Evolutionary conservation across 129 eudicot genomes (phyloP).

Genomic region (carrot (Daucus carota)): DNA sequence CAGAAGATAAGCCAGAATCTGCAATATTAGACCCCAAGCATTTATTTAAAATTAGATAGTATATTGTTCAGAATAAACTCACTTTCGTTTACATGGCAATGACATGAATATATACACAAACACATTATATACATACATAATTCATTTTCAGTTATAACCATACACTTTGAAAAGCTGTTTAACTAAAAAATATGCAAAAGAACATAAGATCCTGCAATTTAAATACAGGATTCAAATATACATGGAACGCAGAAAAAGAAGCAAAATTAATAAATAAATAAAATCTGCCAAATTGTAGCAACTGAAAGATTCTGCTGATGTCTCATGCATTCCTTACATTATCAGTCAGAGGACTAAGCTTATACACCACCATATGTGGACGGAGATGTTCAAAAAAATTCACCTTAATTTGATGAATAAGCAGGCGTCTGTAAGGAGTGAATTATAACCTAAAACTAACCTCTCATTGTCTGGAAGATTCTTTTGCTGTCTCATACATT

Average conservation of each 20-base stretch:
- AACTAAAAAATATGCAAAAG: neutral
- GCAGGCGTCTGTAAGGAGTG: neutral
- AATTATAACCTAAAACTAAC: neutral
- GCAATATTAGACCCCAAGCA: slow-evolving; percentile 10
- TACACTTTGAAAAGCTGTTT: neutral
- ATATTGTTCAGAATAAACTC: neutral
- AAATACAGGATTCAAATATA: neutral
- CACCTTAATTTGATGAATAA: neutral
- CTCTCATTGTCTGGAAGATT: neutral
- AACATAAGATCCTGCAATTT: neutral
- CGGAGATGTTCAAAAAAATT: neutral
- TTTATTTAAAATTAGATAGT: neutral
- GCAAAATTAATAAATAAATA: neutral
- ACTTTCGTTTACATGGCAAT: neutral
- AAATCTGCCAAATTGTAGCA: neutral
- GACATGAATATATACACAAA: neutral
- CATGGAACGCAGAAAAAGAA: neutral
- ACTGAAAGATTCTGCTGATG: neutral
- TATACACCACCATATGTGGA: neutral
- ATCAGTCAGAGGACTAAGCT: neutral
- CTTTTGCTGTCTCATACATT: neutral
- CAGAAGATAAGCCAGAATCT: slow-evolving; percentile 78
- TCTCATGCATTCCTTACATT: neutral
- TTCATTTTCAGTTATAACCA: neutral
- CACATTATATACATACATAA: neutral